These are phyloP conservation scores for Petunia axillaris DNA, from an alignment of 257 asterid species.

Conservation along the genomic window DNA sequence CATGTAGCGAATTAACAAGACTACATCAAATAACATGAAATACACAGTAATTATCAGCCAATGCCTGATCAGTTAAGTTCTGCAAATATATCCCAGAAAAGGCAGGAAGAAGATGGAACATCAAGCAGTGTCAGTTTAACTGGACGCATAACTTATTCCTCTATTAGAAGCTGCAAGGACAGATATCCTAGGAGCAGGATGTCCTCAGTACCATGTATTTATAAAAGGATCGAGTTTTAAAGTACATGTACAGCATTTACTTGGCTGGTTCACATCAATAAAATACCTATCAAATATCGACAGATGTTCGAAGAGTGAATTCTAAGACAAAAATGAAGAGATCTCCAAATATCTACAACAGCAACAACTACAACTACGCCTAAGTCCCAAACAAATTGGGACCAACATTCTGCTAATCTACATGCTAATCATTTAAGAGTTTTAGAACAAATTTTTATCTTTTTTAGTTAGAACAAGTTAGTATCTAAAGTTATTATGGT, in stretches of 20 bases:
- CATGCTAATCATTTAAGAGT: neutral
- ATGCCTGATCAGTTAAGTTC: conserved; percentile 6
- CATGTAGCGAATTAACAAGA: neutral
- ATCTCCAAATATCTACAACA: neutral
- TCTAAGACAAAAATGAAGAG: neutral
- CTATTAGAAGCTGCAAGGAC: neutral
- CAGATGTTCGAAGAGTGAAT: neutral
- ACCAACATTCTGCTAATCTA: neutral
- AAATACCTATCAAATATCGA: neutral
- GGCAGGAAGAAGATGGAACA: neutral
- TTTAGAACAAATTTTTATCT: neutral
- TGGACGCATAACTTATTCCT: conserved; percentile 11
- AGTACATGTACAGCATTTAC: neutral
- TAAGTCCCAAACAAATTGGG: neutral
- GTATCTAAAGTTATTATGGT: neutral
- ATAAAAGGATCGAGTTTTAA: neutral
- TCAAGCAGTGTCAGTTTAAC: neutral
- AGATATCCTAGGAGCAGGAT: neutral
- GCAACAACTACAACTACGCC: too few relatives aligned
- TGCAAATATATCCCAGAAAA: neutral
- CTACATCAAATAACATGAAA: neutral
- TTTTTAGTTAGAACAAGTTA: neutral
- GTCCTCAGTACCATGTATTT: neutral
- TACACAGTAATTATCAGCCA: neutral
- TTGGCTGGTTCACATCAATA: neutral